These are phyloP conservation scores for Sporisorium graminicola DNA, from an alignment of 1,284 basidiomycete genomes.

Conservation along the genomic window DNA sequence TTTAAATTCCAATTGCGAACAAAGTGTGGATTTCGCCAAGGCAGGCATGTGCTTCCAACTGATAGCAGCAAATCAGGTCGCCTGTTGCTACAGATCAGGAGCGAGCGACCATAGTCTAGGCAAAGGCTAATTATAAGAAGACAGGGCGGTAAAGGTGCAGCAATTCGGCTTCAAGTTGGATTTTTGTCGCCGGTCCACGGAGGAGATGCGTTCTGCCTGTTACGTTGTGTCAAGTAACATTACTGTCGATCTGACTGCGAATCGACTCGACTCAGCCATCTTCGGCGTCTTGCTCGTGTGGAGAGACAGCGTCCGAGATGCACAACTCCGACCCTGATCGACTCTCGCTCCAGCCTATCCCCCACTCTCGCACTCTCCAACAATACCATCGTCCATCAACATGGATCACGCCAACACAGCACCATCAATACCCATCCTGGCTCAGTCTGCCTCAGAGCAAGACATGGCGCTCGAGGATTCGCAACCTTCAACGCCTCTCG, in stretches of 20 bases:
- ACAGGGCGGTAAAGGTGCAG: neutral
- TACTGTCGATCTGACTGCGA: neutral
- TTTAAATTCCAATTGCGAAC: too few relatives aligned
- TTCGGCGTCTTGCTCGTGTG: constrained; percentile 7
- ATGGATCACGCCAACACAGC: constrained; percentile 22
- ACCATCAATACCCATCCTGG: constrained; percentile 20
- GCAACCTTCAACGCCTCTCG: constrained; percentile 24
- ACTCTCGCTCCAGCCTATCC: too few relatives aligned
- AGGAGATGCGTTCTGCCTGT: too few relatives aligned
- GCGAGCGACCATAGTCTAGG: neutral
- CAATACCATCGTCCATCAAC: neutral
- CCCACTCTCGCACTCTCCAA: neutral
- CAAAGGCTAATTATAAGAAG: too few relatives aligned
- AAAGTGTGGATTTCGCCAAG: too few relatives aligned
- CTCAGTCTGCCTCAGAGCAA: neutral
- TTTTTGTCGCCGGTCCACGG: neutral
- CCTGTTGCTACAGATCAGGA: too few relatives aligned
- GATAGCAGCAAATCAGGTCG: too few relatives aligned
- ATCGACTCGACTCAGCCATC: constrained; percentile 10
- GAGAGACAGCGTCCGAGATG: neutral
- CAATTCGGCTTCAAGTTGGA: neutral
- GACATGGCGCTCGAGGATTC: constrained; percentile 10
- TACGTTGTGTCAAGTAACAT: neutral
- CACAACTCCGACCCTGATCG: too few relatives aligned
- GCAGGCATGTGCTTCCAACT: too few relatives aligned